phyloP scores from a whole-genome alignment of 2,329 filamentous ascomycete genomes.

The Chrysosporium queenslandicum region DNA sequence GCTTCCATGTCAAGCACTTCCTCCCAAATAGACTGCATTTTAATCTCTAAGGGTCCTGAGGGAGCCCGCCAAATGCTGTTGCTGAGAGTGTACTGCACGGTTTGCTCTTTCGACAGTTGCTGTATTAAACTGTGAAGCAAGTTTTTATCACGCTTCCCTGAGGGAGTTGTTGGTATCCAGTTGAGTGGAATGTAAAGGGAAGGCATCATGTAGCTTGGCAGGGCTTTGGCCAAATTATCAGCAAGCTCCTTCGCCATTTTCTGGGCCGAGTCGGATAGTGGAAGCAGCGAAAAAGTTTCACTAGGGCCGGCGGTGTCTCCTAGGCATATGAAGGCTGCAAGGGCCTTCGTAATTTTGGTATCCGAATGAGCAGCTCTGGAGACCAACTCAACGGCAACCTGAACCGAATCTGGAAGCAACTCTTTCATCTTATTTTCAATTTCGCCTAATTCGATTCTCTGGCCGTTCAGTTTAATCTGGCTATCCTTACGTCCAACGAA shows the following conservation, averaged over 20 bases:
- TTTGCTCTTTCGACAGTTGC: constrained; percentile 11
- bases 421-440: constrained; percentile 18
- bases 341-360: constrained; percentile 9
- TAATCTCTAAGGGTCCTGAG: neutral
- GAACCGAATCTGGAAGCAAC: constrained; percentile 21
- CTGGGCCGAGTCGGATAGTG: no score
- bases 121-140: constrained; percentile 17
- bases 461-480: constrained; percentile 21
- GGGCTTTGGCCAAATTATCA: neutral
- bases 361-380: constrained; percentile 13
- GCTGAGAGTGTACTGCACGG: no score
- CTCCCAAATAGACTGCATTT: neutral
- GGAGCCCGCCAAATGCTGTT: neutral
- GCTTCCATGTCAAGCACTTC: neutral
- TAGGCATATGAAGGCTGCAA: no score
- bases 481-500: constrained; percentile 23
- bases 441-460: constrained; percentile 19
- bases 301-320: neutral
- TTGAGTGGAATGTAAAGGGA: constrained; percentile 15
- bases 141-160: constrained; percentile 26
- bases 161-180: constrained; percentile 27
- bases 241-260: no score
- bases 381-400: constrained; percentile 9
- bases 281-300: no score
- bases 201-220: constrained; percentile 20